Percentiles rank a stretch among this genome's conserved stretches.
phyloP scores from a whole-genome alignment of 2,329 filamentous ascomycete species.

The Claviceps sp. region DNA sequence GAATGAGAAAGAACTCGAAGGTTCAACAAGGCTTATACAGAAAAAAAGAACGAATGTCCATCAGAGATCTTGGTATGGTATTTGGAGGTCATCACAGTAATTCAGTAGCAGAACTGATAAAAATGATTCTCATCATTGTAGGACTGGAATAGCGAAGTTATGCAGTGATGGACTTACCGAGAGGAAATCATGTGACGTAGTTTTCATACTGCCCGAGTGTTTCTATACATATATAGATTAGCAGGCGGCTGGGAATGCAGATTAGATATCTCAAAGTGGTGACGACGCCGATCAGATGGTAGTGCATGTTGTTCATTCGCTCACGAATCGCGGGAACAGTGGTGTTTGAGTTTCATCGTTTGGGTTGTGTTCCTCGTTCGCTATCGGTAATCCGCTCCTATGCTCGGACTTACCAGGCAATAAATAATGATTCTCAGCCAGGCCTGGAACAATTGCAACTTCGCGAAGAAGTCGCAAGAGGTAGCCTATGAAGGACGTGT shows the following conservation, averaged over 20 bases:
- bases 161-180: no score
- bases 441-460: no score
- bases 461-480: no score
- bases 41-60: slow-evolving; percentile 9
- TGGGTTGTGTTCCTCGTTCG: neutral
- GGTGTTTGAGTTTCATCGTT: slow-evolving; percentile 42
- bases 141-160: slow-evolving; percentile 5
- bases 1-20: no score
- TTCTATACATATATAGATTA: neutral
- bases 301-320: slow-evolving; percentile 58
- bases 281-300: slow-evolving; percentile 46
- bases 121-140: slow-evolving; percentile 48
- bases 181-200: no score
- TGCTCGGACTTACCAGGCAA: no score
- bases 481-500: neutral
- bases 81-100: slow-evolving; percentile 48
- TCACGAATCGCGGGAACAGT: slow-evolving; percentile 51
- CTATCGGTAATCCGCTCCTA: neutral
- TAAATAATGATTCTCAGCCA: no score
- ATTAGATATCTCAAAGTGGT: neutral
- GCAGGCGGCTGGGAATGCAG: neutral
- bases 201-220: no score
- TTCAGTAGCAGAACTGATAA: slow-evolving; percentile 69
- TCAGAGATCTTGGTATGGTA: slow-evolving; percentile 53
- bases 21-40: no score